Evolutionary conservation across 164 flowering plant genomes (phyloP).

Genomic region (Umbellularia californica): DNA sequence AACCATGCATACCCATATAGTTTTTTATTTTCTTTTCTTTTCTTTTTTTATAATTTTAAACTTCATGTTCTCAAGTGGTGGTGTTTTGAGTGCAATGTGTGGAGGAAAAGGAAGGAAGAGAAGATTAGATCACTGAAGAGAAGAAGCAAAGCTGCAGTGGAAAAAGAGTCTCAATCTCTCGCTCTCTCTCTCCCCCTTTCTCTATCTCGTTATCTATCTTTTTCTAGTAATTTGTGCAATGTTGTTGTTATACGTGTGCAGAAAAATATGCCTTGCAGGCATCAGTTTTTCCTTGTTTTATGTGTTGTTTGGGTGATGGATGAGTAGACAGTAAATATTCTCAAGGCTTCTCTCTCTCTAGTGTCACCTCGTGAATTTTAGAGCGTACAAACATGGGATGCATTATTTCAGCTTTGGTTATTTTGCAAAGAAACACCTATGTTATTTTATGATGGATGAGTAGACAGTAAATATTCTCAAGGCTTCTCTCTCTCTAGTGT

Average conservation of each 20-base stretch:
- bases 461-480: conserved; percentile 27
- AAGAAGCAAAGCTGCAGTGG: neutral
- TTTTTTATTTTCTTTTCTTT: neutral
- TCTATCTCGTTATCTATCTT: too few species aligned
- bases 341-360: conserved; percentile 21
- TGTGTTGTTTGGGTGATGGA: conserved; percentile 28
- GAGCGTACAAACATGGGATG: conserved; percentile 8
- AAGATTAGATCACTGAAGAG: neutral
- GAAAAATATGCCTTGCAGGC: conserved; percentile 27
- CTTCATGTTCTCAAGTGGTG: neutral
- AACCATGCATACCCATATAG: neutral
- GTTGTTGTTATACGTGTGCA: conserved; percentile 16
- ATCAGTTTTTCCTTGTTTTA: conserved; percentile 31
- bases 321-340: conserved; percentile 32
- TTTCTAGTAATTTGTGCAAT: neutral
- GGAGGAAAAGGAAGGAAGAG: neutral
- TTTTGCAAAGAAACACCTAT: neutral
- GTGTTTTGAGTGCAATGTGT: neutral
- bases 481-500: conserved; percentile 23
- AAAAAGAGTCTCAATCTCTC: neutral
- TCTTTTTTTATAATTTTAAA: neutral
- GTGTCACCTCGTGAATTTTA: conserved; percentile 40
- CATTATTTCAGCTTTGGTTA: neutral
- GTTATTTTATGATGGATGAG: conserved; percentile 14
- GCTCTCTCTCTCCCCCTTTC: neutral